Evolutionary conservation across 1,284 basidiomycete species (phyloP).

Genomic region (Lignosus rhinocerotis): DNA sequence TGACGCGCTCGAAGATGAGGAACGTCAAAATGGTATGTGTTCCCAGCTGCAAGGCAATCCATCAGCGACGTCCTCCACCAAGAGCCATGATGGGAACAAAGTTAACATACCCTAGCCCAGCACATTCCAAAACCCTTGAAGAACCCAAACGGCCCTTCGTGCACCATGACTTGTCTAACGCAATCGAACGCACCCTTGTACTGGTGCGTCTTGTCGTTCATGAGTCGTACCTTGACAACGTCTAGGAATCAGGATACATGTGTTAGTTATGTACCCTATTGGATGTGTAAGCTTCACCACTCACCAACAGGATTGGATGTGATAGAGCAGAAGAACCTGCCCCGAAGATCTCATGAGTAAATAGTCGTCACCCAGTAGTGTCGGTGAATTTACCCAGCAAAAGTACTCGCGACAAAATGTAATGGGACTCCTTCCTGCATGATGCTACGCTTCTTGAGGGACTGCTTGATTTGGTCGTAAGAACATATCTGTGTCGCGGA

Average conservation of each 20-base stretch:
- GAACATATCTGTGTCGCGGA: conserved; percentile 41
- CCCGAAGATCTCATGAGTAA: neutral
- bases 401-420: conserved; percentile 38
- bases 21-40: conserved; percentile 40
- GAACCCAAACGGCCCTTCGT: conserved; percentile 39
- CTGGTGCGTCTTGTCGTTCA: conserved; percentile 40
- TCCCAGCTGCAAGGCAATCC: conserved; percentile 30
- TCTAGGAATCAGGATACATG: conserved; percentile 29
- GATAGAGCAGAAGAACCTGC: conserved; percentile 40
- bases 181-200: conserved; percentile 36
- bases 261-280: neutral
- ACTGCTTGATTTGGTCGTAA: conserved; percentile 43
- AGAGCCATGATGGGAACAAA: neutral
- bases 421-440: conserved; percentile 39
- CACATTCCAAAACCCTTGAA: conserved; percentile 44
- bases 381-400: conserved; percentile 34
- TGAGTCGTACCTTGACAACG: conserved; percentile 43
- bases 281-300: conserved; percentile 18
- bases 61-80: neutral
- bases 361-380: neutral
- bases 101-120: conserved; percentile 38
- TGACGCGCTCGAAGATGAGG: conserved; percentile 37
- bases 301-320: conserved; percentile 41
- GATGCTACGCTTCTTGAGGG: conserved; percentile 32
- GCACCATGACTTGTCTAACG: conserved; percentile 30